Evolutionary conservation across 2,329 filamentous ascomycete species (phyloP).

Genomic region (Aspergillus quadrilineatus): DNA sequence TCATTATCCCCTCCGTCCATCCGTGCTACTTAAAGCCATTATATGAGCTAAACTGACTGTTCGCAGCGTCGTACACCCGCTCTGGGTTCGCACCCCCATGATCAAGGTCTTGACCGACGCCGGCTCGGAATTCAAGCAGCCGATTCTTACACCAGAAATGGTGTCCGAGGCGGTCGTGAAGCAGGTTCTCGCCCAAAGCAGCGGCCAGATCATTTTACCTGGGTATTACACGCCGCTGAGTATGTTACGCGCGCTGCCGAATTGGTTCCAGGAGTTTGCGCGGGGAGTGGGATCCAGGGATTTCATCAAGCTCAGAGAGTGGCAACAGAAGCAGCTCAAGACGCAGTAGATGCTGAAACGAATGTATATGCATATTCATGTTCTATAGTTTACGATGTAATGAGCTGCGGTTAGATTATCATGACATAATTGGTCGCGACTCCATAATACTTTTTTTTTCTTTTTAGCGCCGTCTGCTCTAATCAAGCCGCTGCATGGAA

Average conservation of each 20-base stretch:
- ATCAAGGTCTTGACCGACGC: constrained; percentile 38
- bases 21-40: background rate
- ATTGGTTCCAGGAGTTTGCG: constrained; percentile 49
- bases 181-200: constrained; percentile 51
- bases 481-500: too few relatives aligned
- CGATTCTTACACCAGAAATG: constrained; percentile 35
- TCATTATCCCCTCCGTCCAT: background rate
- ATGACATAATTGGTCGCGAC: too few relatives aligned
- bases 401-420: background rate
- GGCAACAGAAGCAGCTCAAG: constrained; percentile 17
- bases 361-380: background rate
- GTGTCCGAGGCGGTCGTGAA: constrained; percentile 52
- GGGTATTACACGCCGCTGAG: constrained; percentile 29
- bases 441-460: too few relatives aligned
- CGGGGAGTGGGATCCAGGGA: constrained; percentile 29
- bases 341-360: background rate
- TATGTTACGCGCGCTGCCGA: constrained; percentile 37
- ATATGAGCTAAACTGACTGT: background rate
- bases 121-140: constrained; percentile 33
- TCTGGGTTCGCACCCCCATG: constrained; percentile 53
- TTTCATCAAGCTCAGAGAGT: constrained; percentile 25
- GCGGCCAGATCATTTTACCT: constrained; percentile 52
- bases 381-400: background rate
- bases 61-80: constrained; percentile 32
- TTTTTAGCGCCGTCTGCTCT: too few relatives aligned